Percentiles rank a stretch among this genome's conserved stretches.
Evolutionary conservation across 1,284 basidiomycete genomes (phyloP).

Genomic region (Polyporus tsugae): DNA sequence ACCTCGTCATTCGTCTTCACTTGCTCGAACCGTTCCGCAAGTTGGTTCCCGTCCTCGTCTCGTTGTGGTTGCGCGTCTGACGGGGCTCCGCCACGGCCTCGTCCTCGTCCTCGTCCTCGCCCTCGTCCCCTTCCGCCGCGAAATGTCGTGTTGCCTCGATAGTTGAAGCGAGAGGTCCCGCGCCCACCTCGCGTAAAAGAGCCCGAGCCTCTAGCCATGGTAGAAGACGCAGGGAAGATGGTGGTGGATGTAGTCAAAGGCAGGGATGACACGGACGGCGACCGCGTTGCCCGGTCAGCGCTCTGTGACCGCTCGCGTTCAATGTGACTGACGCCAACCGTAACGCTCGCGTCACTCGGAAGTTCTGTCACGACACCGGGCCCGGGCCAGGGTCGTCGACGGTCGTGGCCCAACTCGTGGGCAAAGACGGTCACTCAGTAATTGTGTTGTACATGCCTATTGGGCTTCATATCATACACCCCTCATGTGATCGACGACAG

Average conservation of each 20-base stretch:
- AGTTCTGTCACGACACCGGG: not conserved
- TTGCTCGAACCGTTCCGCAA: slow-evolving; percentile 86
- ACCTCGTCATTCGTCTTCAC: slow-evolving; percentile 83
- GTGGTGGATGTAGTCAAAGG: not conserved
- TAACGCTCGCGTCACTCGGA: slow-evolving; percentile 15
- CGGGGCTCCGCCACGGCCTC: slow-evolving; percentile 53
- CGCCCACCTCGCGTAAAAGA: slow-evolving; percentile 36
- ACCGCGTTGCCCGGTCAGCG: too few relatives aligned
- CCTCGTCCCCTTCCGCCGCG: slow-evolving; percentile 64
- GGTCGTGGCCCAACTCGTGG: too few relatives aligned
- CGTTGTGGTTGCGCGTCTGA: slow-evolving; percentile 59
- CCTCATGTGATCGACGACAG: too few relatives aligned
- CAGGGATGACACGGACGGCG: not conserved
- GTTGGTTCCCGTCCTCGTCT: slow-evolving; percentile 88
- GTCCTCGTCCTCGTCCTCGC: slow-evolving; percentile 69
- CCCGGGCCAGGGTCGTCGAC: too few relatives aligned
- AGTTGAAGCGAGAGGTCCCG: slow-evolving; percentile 37
- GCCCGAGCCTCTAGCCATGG: slow-evolving; percentile 41
- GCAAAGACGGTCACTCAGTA: too few relatives aligned
- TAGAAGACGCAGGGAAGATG: not conserved
- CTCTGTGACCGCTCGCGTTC: slow-evolving; percentile 23
- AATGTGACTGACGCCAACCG: slow-evolving; percentile 32
- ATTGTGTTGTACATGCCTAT: too few relatives aligned
- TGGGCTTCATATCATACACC: not conserved
- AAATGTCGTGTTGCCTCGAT: slow-evolving; percentile 49